Percentiles rank a stretch among this genome's conserved stretches.
phyloP scores from a whole-genome alignment of 495 filamentous ascomycete species.

The Tuber indicum region DNA sequence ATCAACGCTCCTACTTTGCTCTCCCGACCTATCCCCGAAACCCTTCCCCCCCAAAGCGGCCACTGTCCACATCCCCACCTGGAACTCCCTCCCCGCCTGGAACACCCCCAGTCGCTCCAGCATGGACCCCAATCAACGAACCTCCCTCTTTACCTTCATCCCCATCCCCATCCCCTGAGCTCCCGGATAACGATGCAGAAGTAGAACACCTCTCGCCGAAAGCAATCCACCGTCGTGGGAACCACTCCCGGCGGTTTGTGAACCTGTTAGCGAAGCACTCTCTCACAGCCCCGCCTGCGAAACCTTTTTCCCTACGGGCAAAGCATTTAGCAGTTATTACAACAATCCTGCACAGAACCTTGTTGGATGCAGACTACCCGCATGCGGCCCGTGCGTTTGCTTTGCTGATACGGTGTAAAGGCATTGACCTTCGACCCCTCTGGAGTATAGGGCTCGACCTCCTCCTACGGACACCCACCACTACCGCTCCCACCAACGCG shows the following conservation, averaged over 20 bases:
- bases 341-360: conserved; percentile 29
- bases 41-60: conserved; percentile 11
- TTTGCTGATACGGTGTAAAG: conserved; percentile 27
- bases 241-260: conserved; percentile 8
- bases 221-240: conserved; percentile 19
- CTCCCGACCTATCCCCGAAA: conserved; percentile 7
- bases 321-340: conserved; percentile 27
- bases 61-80: conserved; percentile 3
- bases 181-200: neutral
- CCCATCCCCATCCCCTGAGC: neutral
- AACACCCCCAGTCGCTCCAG: neutral
- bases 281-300: conserved; percentile 15
- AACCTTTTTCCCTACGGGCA: conserved; percentile 15
- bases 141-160: conserved; percentile 3
- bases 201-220: neutral
- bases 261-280: conserved; percentile 23
- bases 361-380: conserved; percentile 26
- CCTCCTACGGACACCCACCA: conserved; percentile 12
- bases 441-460: conserved; percentile 36
- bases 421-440: conserved; percentile 28
- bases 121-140: conserved; percentile 8
- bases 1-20: conserved; percentile 27
- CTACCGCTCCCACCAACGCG: neutral
- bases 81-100: conserved; percentile 1
- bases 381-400: conserved; percentile 33